Conservation (phyloP, 2,329 filamentous ascomycete species). For the Aspergillus brunneoviolaceus region DNA sequence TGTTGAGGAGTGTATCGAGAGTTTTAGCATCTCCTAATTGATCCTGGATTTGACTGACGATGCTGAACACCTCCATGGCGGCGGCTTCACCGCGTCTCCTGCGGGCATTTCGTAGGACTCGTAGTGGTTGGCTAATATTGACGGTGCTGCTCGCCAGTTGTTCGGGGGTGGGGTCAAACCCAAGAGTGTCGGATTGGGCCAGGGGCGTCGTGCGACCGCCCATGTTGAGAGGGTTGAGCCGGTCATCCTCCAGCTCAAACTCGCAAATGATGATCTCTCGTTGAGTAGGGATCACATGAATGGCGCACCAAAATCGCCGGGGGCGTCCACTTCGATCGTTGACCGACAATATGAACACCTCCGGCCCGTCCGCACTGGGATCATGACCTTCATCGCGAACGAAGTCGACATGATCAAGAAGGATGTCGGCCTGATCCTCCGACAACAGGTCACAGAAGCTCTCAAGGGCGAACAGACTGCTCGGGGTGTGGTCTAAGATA, state of each 20-base stretch:
- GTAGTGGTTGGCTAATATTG: conserved; percentile 71
- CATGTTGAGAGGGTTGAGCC: conserved; percentile 48
- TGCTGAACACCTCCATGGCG: conserved; percentile 90
- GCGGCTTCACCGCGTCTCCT: conserved; percentile 75
- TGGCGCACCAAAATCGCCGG: conserved; percentile 81
- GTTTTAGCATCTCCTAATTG: conserved; percentile 66
- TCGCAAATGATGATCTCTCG: conserved; percentile 78
- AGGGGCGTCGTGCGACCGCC: conserved; percentile 20
- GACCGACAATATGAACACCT: conserved; percentile 79
- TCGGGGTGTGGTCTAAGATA: conserved; percentile 74
- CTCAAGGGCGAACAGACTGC: conserved; percentile 69
- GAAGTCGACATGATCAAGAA: conserved; percentile 85
- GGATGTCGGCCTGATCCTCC: conserved; percentile 78
- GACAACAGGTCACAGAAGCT: conserved; percentile 82
- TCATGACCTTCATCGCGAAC: conserved; percentile 80
- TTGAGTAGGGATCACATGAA: conserved; percentile 70
- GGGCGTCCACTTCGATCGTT: conserved; percentile 56
- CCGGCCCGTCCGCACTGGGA: conserved; percentile 71
- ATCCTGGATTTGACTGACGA: conserved; percentile 88
- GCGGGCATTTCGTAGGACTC: conserved; percentile 71
- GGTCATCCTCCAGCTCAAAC: conserved; percentile 83
- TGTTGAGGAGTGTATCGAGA: conserved; percentile 73
- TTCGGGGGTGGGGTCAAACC: conserved; percentile 69
- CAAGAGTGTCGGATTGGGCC: conserved; percentile 59
- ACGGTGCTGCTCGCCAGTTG: conserved; percentile 75